These are phyloP conservation scores for Vitis rotundifolia DNA, from an alignment of 164 flowering plant genomes.

Conservation along the genomic window DNA sequence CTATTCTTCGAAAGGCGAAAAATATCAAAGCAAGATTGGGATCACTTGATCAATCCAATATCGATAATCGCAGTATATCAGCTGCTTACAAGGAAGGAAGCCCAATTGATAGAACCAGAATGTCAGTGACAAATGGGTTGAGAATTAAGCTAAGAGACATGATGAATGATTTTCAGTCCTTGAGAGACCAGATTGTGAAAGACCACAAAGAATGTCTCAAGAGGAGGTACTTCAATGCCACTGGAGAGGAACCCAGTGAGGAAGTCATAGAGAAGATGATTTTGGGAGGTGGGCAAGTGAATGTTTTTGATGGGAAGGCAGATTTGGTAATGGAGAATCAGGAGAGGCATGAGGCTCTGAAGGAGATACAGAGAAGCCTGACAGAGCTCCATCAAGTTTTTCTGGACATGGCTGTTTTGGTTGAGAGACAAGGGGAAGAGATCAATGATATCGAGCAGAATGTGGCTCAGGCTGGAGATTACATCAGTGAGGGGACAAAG, in stretches of 20 bases:
- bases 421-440: conserved; percentile 38
- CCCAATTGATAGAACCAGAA: conserved; percentile 26
- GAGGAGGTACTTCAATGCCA: conserved; percentile 22
- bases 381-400: conserved; percentile 39
- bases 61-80: conserved; percentile 10
- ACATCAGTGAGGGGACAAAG: conserved; percentile 31
- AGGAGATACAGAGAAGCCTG: conserved; percentile 36
- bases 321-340: conserved; percentile 25
- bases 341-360: conserved; percentile 39
- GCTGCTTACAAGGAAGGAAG: conserved; percentile 22
- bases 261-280: conserved; percentile 27
- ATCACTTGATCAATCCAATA: conserved; percentile 20
- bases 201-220: conserved; percentile 28
- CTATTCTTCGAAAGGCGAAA: conserved; percentile 24
- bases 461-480: conserved; percentile 25
- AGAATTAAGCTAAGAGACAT: conserved; percentile 24
- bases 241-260: conserved; percentile 28
- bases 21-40: conserved; percentile 19
- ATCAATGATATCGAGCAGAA: conserved; percentile 32
- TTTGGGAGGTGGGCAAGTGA: conserved; percentile 10
- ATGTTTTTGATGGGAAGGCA: conserved; percentile 17
- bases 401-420: conserved; percentile 48
- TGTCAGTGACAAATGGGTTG: conserved; percentile 28
- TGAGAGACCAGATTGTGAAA: conserved; percentile 23
- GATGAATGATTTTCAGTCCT: conserved; percentile 31